Conservation (phyloP, 768 basidiomycete species). For the Cystofilobasidium capitatum region DNA sequence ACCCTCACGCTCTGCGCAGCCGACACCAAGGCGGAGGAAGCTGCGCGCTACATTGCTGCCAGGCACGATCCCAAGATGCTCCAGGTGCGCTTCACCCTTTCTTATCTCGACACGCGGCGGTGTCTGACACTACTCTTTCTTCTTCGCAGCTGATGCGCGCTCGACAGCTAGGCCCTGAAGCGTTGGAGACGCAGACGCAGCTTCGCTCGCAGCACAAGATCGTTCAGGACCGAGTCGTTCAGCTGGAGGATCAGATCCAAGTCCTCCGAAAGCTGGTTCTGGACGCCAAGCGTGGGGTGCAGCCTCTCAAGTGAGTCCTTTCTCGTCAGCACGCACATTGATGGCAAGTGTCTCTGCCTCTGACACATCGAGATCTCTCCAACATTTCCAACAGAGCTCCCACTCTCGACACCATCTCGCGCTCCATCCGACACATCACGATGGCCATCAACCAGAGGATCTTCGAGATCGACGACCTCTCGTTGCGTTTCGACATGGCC, state of each 20-base stretch:
- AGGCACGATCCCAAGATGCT: conserved; percentile 68
- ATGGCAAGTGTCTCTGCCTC: too few species aligned
- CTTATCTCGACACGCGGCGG: background rate
- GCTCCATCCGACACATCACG: conserved; percentile 78
- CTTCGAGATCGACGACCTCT: conserved; percentile 39
- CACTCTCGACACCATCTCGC: conserved; percentile 70
- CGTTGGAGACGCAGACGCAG: conserved; percentile 68
- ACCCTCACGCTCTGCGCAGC: conserved; percentile 44
- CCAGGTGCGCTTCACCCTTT: conserved; percentile 37
- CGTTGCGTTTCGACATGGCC: conserved; percentile 33
- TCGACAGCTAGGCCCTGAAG: conserved; percentile 76
- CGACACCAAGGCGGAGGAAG: conserved; percentile 72
- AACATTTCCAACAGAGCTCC: conserved; percentile 51
- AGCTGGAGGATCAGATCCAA: conserved; percentile 65
- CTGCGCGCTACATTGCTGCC: conserved; percentile 66
- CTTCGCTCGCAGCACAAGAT: conserved; percentile 47
- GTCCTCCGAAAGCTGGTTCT: conserved; percentile 60
- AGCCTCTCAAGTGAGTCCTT: conserved; percentile 51
- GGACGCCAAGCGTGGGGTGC: conserved; percentile 54
- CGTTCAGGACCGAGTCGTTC: conserved; percentile 63
- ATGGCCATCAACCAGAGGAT: conserved; percentile 34
- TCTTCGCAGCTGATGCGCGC: conserved; percentile 50
- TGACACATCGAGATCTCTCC: too few species aligned
- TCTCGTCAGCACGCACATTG: background rate
- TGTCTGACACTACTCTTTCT: background rate